Percentiles rank a stretch among this genome's conserved stretches.
These are phyloP conservation scores for Suillus sp. DNA, from an alignment of 768 basidiomycete species.

Conservation along the genomic window DNA sequence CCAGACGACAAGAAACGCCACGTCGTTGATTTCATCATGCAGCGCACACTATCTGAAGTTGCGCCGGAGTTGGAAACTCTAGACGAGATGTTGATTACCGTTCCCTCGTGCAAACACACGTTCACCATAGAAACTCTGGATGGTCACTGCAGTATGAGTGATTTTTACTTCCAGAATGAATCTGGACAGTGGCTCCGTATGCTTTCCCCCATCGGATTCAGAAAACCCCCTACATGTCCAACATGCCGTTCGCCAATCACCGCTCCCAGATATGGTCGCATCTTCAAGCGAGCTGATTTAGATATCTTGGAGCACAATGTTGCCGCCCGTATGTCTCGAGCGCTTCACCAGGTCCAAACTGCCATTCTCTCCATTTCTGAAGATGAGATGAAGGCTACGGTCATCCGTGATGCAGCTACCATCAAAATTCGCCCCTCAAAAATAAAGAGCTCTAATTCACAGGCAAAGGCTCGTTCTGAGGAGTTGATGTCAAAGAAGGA, in stretches of 20 bases:
- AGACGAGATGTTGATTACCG: conserved; percentile 59
- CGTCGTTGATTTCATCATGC: conserved; percentile 63
- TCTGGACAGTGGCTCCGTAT: conserved; percentile 46
- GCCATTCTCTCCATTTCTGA: conserved; percentile 34
- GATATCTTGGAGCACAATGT: conserved; percentile 69
- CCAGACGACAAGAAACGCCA: conserved; percentile 36
- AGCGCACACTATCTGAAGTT: conserved; percentile 52
- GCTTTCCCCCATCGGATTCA: conserved; percentile 41
- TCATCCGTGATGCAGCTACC: conserved; percentile 9
- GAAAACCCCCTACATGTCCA: conserved; percentile 56
- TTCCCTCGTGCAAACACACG: conserved; percentile 60
- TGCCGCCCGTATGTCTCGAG: conserved; percentile 49
- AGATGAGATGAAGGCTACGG: conserved; percentile 21
- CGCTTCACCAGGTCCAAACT: conserved; percentile 36
- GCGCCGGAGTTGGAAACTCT: conserved; percentile 39
- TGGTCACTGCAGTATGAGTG: conserved; percentile 51
- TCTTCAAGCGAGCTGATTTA: conserved; percentile 61
- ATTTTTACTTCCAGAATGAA: conserved; percentile 48
- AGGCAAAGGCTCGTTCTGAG: conserved; percentile 18
- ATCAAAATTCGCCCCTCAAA: conserved; percentile 24
- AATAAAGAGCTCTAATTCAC: not conserved
- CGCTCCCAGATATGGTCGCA: conserved; percentile 59
- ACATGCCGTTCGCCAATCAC: conserved; percentile 61
- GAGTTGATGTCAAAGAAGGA: conserved; percentile 20
- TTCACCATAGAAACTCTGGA: conserved; percentile 77